Evolutionary conservation across 257 asterid genomes (phyloP), one percentile per base, ranked within the genome.

Genomic region (Petunia secreta): DNA sequence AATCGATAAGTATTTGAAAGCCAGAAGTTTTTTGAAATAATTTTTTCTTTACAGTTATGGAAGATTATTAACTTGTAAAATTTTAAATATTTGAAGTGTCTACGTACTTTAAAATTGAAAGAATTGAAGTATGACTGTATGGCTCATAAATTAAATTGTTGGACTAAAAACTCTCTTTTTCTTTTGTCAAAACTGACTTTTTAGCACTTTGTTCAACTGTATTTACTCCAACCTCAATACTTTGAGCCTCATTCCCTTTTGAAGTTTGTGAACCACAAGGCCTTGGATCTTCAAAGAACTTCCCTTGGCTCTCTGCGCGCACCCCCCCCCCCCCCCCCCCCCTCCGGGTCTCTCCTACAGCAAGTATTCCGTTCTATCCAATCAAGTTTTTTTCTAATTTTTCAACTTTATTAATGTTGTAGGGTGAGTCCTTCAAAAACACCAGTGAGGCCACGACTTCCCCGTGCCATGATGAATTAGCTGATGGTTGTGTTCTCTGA

Each of bases 351-450:
- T 57, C 63, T n/a, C 4, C 5, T 55, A 14, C 34, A 15, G 15
- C 15, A 4, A 55, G 25, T 55, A 66, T 36, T 66, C 43, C 36
- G 41, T 66, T 40, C 53, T 66, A 66, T 69, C 10, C 57, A 46
- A 1, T 48, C 11, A 9, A 25, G 59, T 69, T 41, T 46, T 48
- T 66, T 11, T 1, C 77, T 71, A 50, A 71, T 57, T 71, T 71
- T 9, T 59, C 60, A 48, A 25, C 46, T 60, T 59, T 43, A 75
- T 54, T 63, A n/a, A 40, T 67, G 7, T 79, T 79, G 64, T 64
- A 94, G 98, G 98, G 98, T 93, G 90, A 93, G 98, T 81, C 98
- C 98, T 83, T 95, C 98, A 40, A 95, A 95, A 91, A 95, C 98
- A 15, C 98, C 98, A 1, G 97, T 95, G 87, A 93, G 98, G 97